Evolutionary conservation across 208 protist genomes (phyloP), one percentile per base, ranked within the genome.

Genomic region (Wallacemonas sp.): DNA sequence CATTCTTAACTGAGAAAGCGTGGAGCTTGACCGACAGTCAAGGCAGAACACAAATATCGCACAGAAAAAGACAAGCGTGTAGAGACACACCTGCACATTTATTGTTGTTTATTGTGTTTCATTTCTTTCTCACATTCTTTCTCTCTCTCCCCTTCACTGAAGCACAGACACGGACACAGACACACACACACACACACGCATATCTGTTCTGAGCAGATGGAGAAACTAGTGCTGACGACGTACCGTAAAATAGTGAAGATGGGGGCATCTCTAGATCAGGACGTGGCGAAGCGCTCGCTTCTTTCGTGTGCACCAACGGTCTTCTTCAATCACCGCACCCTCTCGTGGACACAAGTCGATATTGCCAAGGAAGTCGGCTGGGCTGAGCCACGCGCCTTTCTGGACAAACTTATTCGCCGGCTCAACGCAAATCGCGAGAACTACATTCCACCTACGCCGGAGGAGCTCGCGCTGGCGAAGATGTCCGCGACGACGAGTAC

Each of bases 191-290:
- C n/a, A n/a, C n/a, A n/a, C n/a, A n/a, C n/a, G n/a, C n/a, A n/a
- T n/a, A n/a, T n/a, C n/a, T n/a, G n/a, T n/a, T n/a, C n/a, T n/a
- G n/a, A n/a, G n/a, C n/a, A n/a, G n/a, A 78, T 80, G 87, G 75
- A 90, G 41, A 90, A 85, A 63, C 73, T 94, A 19, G 56, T 91
- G 14, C 71, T 80, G 26, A 86, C 83, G 5, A 83, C 85, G 59
- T 94, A 94, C 68, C 66, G 80, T 26, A 90, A 90, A 62, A 70
- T 94, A 19, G 69, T 84, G 62, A 83, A 86, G 46, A 84, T 86
- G 72, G 77, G 78, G 27, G 54, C 53, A 9, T 45, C 45, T 9
- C 62, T 91, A 1, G 88, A 94, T 38, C 58, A 68, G 26, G 73
- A 76, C 54, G 67, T 88, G 30, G 77, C 75, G 30, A 74, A 88